Base-by-base conservation (phyloP, 208 protist species). In the Acanthamoeba sp. region DNA sequence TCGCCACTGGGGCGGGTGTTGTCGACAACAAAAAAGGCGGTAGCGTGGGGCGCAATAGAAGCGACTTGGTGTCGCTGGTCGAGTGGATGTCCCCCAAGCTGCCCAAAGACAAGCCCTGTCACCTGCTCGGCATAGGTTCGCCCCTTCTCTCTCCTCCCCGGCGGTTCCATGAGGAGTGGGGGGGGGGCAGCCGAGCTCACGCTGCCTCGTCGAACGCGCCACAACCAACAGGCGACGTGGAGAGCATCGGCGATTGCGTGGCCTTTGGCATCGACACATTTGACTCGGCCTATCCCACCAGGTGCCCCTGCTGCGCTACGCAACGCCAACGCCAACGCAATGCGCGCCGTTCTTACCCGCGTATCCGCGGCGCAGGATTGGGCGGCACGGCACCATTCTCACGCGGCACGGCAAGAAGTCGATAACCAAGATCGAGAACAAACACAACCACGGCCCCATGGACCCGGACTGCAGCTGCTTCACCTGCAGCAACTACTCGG, bases 201-300 rank as follows among this genome's bases (percentile, higher is more conserved):
- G n/a, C n/a, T n/a, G n/a, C n/a, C n/a, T n/a, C n/a, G n/a, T n/a
- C n/a, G n/a, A n/a, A n/a, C n/a, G n/a, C n/a, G n/a, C n/a, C n/a
- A n/a, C n/a, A n/a, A n/a, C n/a, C 45, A 4, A 91, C 93, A 59
- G 95, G 94, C 12, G 95, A 96, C 50, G 29, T 95, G 12, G 92
- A 94, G 48, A 85, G 50, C 59, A 94, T 96, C 9, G 45, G 24
- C 0, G 36, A 84, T 48, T 84, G 59, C 27, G 91, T 95, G 32
- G 59, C 52, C 32, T 90, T 96, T n/a, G 95, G 95, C 27, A 94
- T 96, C 16, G 95, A 96, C 34, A 96, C 94, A 2, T 96, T 95
- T 93, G 95, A 96, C 38, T 96, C 94, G 20, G 80, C 88, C n/a
- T 96, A 95, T 84, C 95, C 95, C 5, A 95, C 95, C 2, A 27